phyloP scores from a whole-genome alignment of 2,329 filamentous ascomycete species.

The Helotiales sp. region DNA sequence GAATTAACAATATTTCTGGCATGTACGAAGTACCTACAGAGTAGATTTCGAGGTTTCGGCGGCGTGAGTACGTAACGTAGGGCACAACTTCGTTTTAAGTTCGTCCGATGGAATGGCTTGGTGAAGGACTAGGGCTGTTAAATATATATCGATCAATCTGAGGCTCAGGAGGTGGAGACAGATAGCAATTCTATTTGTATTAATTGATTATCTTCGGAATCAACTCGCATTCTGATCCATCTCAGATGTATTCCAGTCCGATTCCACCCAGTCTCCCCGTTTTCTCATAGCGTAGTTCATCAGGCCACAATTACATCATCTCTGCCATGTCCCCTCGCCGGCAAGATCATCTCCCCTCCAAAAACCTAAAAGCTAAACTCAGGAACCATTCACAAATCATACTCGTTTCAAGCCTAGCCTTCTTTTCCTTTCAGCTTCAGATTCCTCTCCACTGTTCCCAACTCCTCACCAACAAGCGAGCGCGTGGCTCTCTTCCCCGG shows the following conservation, averaged over 20 bases:
- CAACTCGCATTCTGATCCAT: too few relatives aligned
- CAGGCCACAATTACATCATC: slow-evolving; percentile 1
- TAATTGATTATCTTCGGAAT: too few relatives aligned
- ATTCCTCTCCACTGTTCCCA: not conserved
- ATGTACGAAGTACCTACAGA: too few relatives aligned
- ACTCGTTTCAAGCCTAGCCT: slow-evolving; percentile 2
- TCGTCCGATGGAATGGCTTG: not conserved
- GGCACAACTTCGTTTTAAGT: not conserved
- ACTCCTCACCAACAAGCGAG: not conserved
- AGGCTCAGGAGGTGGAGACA: not conserved
- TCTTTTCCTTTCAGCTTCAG: too few relatives aligned
- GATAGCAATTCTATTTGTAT: too few relatives aligned
- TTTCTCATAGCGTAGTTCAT: not conserved
- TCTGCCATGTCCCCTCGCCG: not conserved
- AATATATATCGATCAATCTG: too few relatives aligned
- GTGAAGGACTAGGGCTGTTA: too few relatives aligned
- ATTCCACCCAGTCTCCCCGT: not conserved
- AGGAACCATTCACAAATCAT: not conserved
- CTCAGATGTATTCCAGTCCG: too few relatives aligned
- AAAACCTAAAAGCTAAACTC: not conserved
- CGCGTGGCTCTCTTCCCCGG: slow-evolving; percentile 27
- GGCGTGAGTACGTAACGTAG: too few relatives aligned
- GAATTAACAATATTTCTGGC: too few relatives aligned
- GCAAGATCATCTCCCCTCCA: not conserved
- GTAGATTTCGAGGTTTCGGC: too few relatives aligned